Evolutionary conservation across 2,329 filamentous ascomycete species (phyloP), one percentile per base, ranked within the genome.

Genomic region (Seiridium unicorne): DNA sequence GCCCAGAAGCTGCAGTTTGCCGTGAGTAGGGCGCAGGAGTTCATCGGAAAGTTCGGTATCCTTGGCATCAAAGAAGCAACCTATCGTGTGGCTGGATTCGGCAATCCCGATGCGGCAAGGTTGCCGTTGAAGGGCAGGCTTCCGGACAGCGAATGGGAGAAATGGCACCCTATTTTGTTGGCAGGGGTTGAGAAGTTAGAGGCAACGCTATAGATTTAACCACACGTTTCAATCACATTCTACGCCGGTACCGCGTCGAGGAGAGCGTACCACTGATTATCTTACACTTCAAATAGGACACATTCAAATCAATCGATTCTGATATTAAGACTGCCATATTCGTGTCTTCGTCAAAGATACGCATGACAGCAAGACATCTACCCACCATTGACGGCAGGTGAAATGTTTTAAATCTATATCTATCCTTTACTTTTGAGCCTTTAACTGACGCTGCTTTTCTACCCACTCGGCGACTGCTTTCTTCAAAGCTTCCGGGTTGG

Each of bases 41-140:
- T 84, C 59, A 81, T 89, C 61, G 87, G 82, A 6, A 81, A 79
- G 64, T 84, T 80, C 69, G 86, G 86, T 3, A 83, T 86, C 5
- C 77, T 89, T 2, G 87, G 87, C 1, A 87, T 89, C 69, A 87
- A 87, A 67, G 86, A 89, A 73, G 85, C 81, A 1, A 77, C 86
- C 5, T 81, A 78, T 61, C 76, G 83, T 46, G 77, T 87, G 5
- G 79, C 84, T 53, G 81, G 84, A 0, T 77, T 87, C 57, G 86
- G 86, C 1, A 82, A 82, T 35, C 73, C 79, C 60, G 84, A 84
- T 64, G 85, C 84, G 1, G 86, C 84, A 3, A 76, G 87, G 55
- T 70, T 88, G 63, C 87, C 86, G 3, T 74, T 89, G 38, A 77
- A 76, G 57, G 85, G 85, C 1, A 82, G 81, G 5, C 76, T 89